These are phyloP conservation scores for Rhodotorula diobovata DNA, from an alignment of 768 basidiomycete genomes.

Conservation along the genomic window DNA sequence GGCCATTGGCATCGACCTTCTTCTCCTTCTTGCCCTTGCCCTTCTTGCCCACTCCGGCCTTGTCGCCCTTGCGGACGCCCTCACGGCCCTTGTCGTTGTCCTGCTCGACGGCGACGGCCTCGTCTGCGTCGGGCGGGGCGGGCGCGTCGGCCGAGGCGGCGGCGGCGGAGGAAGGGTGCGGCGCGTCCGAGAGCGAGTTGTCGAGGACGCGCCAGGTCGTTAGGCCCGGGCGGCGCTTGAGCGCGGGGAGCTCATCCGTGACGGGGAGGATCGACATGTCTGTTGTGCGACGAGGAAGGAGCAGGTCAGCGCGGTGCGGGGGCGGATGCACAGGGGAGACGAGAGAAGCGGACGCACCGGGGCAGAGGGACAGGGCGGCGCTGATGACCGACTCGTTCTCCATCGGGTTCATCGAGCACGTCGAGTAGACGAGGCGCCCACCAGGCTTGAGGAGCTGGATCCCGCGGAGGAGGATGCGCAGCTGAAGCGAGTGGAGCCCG, in stretches of 20 bases:
- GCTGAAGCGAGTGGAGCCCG: constrained; percentile 79
- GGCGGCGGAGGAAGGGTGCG: constrained; percentile 22
- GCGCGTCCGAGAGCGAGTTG: constrained; percentile 45
- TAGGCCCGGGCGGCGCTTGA: constrained; percentile 71
- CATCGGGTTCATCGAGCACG: constrained; percentile 91
- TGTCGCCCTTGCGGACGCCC: not conserved
- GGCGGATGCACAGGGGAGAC: not conserved
- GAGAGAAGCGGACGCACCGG: constrained; percentile 53
- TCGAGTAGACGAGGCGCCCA: constrained; percentile 95
- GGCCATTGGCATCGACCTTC: constrained; percentile 48
- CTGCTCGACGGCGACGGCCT: constrained; percentile 16
- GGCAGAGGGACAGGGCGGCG: constrained; percentile 66
- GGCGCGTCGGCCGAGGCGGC: not conserved
- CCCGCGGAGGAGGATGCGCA: constrained; percentile 84
- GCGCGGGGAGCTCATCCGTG: constrained; percentile 63
- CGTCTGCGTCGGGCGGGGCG: constrained; percentile 1
- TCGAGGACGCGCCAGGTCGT: constrained; percentile 71
- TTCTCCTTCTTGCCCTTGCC: constrained; percentile 14
- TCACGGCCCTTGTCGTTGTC: constrained; percentile 1
- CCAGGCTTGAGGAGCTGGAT: constrained; percentile 81
- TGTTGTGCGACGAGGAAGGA: constrained; percentile 48
- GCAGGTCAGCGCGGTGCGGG: not conserved
- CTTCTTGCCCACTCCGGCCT: too few relatives aligned
- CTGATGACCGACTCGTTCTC: constrained; percentile 97
- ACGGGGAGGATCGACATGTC: constrained; percentile 65